These are phyloP conservation scores for Inga oerstediana DNA, from an alignment of 306 rosid genomes.

Conservation along the genomic window DNA sequence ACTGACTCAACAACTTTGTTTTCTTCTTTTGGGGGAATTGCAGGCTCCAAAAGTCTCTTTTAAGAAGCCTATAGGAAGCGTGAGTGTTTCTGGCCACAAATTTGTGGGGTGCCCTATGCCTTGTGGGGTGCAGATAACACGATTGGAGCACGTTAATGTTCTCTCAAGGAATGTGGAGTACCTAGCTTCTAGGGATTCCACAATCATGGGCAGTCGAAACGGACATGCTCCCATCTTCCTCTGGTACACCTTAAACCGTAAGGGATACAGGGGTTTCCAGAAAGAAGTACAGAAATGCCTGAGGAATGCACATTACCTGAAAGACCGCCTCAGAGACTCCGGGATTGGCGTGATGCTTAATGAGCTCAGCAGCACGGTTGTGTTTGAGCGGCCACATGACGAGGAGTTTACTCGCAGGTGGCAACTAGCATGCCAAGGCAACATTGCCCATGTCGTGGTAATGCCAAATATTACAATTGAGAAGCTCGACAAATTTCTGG, in stretches of 20 bases:
- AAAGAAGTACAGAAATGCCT: conserved; percentile 63
- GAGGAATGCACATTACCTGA: conserved; percentile 56
- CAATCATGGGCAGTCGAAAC: conserved; percentile 64
- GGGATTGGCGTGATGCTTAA: conserved; percentile 64
- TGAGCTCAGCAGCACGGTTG: conserved; percentile 61
- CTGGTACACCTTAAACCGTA: conserved; percentile 60
- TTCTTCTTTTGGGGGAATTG: conserved; percentile 12
- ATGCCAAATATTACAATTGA: conserved; percentile 61
- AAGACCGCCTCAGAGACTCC: conserved; percentile 46
- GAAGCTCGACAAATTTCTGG: conserved; percentile 50
- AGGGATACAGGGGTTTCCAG: conserved; percentile 61
- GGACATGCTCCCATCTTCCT: conserved; percentile 69
- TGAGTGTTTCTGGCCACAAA: conserved; percentile 65
- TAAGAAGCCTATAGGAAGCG: conserved; percentile 65
- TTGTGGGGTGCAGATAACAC: conserved; percentile 61
- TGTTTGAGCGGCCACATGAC: conserved; percentile 64
- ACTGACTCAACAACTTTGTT: background rate
- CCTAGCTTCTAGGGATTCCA: conserved; percentile 62
- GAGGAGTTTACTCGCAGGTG: conserved; percentile 54
- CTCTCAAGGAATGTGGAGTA: conserved; percentile 60
- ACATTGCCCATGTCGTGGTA: conserved; percentile 61
- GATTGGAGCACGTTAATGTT: conserved; percentile 51
- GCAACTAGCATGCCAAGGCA: conserved; percentile 63
- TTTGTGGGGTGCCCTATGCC: conserved; percentile 70
- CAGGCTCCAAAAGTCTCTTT: conserved; percentile 62